phyloP scores from a whole-genome alignment of 2,329 filamentous ascomycete species.

The Exophiala alcalophila region DNA sequence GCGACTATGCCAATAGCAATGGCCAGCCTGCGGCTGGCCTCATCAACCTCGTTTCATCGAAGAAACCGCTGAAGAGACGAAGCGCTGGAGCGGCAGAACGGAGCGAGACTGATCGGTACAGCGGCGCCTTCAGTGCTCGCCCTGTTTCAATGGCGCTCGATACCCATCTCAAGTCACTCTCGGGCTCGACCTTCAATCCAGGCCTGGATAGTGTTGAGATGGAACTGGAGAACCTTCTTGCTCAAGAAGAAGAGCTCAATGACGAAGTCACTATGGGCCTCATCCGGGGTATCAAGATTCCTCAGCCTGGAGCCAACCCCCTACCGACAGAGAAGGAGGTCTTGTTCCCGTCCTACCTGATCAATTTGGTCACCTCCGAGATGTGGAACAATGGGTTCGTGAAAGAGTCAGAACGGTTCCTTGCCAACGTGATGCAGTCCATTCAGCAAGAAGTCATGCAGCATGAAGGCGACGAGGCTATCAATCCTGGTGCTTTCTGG shows the following conservation, averaged over 20 bases:
- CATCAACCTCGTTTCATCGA: conserved; percentile 94
- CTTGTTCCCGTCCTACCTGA: conserved; percentile 95
- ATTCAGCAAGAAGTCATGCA: conserved; percentile 99
- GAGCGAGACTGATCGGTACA: conserved; percentile 84
- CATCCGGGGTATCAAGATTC: conserved; percentile 95
- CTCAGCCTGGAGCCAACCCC: conserved; percentile 78
- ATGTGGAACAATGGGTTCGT: conserved; percentile 99
- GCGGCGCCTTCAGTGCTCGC: conserved; percentile 85
- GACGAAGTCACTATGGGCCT: conserved; percentile 96
- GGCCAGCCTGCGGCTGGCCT: conserved; percentile 64
- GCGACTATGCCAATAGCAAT: conserved; percentile 63
- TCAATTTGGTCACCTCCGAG: conserved; percentile 97
- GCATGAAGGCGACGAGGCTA: conserved; percentile 92
- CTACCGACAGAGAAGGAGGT: conserved; percentile 98
- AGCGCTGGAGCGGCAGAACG: conserved; percentile 79
- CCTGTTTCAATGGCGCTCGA: conserved; percentile 93
- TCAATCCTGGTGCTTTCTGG: conserved; percentile 98
- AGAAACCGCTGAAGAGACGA: conserved; percentile 85
- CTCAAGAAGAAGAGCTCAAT: conserved; percentile 92
- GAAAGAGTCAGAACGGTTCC: conserved; percentile 97
- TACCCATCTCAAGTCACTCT: conserved; percentile 66
- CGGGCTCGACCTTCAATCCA: conserved; percentile 73
- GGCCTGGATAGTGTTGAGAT: conserved; percentile 87
- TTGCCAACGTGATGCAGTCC: conserved; percentile 99
- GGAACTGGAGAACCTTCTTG: conserved; percentile 88